A percentile compares a stretch with the other conserved stretches of the same genome.
Evolutionary conservation across 73 alveolate species (phyloP).

Genomic region (Paramecium primaurelia): DNA sequence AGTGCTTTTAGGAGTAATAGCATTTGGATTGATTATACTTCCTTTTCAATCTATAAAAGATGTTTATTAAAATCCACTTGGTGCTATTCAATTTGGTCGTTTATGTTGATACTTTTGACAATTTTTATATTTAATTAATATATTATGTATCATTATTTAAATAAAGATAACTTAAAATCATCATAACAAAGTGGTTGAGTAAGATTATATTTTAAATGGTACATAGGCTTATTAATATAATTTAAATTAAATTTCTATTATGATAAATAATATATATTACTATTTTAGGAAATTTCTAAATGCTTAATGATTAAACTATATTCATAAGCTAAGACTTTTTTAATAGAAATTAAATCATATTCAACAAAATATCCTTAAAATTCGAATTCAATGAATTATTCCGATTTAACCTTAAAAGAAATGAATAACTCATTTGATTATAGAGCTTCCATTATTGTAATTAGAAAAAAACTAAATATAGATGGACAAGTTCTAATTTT

Average conservation of each 20-base stretch:
- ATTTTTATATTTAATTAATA: neutral
- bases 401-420: neutral
- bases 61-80: neutral
- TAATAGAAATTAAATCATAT: neutral
- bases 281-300: neutral
- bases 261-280: neutral
- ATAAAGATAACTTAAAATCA: neutral
- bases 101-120: neutral
- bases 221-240: neutral
- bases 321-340: neutral
- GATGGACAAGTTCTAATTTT: neutral
- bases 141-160: neutral
- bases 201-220: neutral
- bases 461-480: neutral
- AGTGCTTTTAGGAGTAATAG: conserved; percentile 7
- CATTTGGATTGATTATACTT: conserved; percentile 18
- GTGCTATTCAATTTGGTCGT: neutral
- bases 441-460: neutral
- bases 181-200: neutral
- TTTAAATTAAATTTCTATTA: neutral
- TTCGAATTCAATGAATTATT: neutral
- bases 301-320: neutral
- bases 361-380: neutral
- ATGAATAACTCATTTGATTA: neutral
- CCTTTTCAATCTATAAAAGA: conserved; percentile 32